phyloP scores from a whole-genome alignment of 1,284 basidiomycete genomes.

The Apiotrichum mycotoxinovorans region DNA sequence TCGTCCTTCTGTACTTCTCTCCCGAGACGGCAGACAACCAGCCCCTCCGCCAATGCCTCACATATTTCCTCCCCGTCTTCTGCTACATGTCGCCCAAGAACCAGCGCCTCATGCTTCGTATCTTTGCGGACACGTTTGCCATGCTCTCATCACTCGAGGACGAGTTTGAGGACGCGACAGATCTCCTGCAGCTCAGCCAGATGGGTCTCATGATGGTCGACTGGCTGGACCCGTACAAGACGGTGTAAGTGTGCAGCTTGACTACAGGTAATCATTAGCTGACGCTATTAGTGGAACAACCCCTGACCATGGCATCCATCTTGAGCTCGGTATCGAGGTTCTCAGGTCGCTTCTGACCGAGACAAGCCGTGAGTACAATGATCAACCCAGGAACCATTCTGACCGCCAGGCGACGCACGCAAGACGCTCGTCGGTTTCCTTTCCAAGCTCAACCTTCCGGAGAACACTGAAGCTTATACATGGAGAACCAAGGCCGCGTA shows the following conservation, averaged over 20 bases:
- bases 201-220: constrained; percentile 81
- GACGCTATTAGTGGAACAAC: constrained; percentile 1
- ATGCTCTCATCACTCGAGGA: constrained; percentile 63
- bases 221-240: constrained; percentile 88
- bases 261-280: constrained; percentile 2
- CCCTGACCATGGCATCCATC: constrained; percentile 61
- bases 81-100: constrained; percentile 79
- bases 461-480: constrained; percentile 57
- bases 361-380: constrained; percentile 30
- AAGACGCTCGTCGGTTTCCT: constrained; percentile 78
- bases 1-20: constrained; percentile 81
- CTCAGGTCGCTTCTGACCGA: constrained; percentile 56
- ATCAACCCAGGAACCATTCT: constrained; percentile 36
- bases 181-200: constrained; percentile 75
- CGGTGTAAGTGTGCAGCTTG: constrained; percentile 57
- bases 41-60: constrained; percentile 83
- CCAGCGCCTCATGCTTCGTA: constrained; percentile 71
- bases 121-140: constrained; percentile 72
- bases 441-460: constrained; percentile 70
- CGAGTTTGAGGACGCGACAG: constrained; percentile 67
- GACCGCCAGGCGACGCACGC: constrained; percentile 64
- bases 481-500: constrained; percentile 62
- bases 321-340: constrained; percentile 73
- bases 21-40: constrained; percentile 82
- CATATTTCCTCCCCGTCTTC: constrained; percentile 94